Percentiles rank a stretch among this genome's conserved stretches.
phyloP scores from a whole-genome alignment of 2,329 filamentous ascomycete genomes.

The Hypoxylon sp. region DNA sequence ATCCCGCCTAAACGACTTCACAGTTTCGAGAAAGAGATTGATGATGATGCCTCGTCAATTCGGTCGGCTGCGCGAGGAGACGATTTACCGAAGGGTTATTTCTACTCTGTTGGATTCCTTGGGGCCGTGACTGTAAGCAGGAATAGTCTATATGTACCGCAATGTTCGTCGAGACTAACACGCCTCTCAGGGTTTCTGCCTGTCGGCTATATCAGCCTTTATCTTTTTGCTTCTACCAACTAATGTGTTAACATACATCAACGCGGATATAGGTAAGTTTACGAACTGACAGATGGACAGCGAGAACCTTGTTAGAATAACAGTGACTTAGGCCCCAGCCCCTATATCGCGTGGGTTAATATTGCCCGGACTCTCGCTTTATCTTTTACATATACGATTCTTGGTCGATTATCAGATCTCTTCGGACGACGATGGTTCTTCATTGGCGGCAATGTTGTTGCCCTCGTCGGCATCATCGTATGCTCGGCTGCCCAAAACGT shows the following conservation, averaged over 20 bases:
- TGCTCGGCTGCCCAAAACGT: conserved; percentile 56
- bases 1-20: conserved; percentile 34
- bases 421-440: conserved; percentile 60
- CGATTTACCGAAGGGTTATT: conserved; percentile 57
- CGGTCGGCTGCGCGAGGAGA: conserved; percentile 56
- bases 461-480: conserved; percentile 57
- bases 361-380: conserved; percentile 56
- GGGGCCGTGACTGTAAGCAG: conserved; percentile 54
- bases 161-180: conserved; percentile 22
- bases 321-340: conserved; percentile 51
- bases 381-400: conserved; percentile 57
- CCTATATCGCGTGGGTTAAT: conserved; percentile 56
- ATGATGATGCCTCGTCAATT: conserved; percentile 55
- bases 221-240: conserved; percentile 58
- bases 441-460: conserved; percentile 57
- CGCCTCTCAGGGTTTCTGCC: conserved; percentile 55
- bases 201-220: conserved; percentile 58
- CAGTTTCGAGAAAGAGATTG: conserved; percentile 56
- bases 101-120: conserved; percentile 55
- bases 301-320: conserved; percentile 4
- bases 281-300: neutral
- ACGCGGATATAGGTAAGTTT: conserved; percentile 55
- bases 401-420: conserved; percentile 59
- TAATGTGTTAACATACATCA: conserved; percentile 57
- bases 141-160: neutral